Evolutionary conservation across 2,329 filamentous ascomycete species (phyloP).

Genomic region (Cladosporium colombiae): DNA sequence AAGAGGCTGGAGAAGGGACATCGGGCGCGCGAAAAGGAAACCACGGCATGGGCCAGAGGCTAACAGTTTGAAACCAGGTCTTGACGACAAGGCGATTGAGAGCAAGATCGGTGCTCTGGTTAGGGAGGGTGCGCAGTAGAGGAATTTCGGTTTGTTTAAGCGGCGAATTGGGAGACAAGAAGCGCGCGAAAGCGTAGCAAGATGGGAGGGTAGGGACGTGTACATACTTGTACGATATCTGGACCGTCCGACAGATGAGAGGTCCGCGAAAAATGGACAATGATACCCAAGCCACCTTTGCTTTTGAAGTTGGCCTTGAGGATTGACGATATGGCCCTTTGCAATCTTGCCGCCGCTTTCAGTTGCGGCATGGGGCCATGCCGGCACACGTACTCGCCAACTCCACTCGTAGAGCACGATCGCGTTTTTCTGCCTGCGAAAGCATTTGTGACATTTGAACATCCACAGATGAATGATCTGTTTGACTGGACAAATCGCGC

Average conservation of each 20-base stretch:
- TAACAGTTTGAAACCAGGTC: slow-evolving; percentile 45
- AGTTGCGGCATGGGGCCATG: neutral
- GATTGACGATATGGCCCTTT: neutral
- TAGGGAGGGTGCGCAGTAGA: slow-evolving; percentile 43
- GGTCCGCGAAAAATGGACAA: slow-evolving; percentile 15
- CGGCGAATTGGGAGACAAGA: slow-evolving; percentile 1
- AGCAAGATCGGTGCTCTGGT: slow-evolving; percentile 65
- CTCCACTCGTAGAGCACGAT: neutral
- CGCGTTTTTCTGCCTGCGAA: neutral
- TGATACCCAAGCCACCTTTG: slow-evolving; percentile 15
- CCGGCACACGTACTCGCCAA: neutral
- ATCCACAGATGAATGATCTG: neutral
- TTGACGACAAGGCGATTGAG: slow-evolving; percentile 72
- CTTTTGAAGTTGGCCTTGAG: neutral
- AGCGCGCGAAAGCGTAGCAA: neutral
- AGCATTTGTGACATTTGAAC: neutral
- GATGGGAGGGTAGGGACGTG: slow-evolving; percentile 8
- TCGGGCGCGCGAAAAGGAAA: neutral
- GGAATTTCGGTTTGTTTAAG: neutral
- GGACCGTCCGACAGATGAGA: slow-evolving; percentile 14
- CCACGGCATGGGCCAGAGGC: neutral
- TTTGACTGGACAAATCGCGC: neutral
- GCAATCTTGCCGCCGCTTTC: neutral
- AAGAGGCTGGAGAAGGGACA: neutral
- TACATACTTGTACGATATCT: slow-evolving; percentile 20